Evolutionary conservation across 176 grass and related monocot species (phyloP).

Genomic region (Oryza punctata): DNA sequence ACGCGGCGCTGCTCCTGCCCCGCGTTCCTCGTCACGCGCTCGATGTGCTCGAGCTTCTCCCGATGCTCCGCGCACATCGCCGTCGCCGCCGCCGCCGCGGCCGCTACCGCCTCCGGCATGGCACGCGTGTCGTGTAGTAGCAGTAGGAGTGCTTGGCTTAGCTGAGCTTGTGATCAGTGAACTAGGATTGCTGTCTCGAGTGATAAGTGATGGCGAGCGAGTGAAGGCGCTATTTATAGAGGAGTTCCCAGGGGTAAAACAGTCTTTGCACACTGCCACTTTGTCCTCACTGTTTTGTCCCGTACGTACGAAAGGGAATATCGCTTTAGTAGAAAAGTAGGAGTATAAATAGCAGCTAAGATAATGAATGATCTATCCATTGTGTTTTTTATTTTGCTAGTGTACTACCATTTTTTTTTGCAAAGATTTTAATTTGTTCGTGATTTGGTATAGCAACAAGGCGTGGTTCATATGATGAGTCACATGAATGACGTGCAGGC

Average conservation of each 20-base stretch:
- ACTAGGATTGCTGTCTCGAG: not conserved
- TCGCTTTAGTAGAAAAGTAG: not conserved
- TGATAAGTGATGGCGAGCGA: not conserved
- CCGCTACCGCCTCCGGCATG: constrained; percentile 43
- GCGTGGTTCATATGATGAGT: constrained; percentile 45
- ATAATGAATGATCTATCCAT: not conserved
- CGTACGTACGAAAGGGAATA: constrained; percentile 34
- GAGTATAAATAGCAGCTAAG: not conserved
- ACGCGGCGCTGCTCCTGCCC: constrained; percentile 38
- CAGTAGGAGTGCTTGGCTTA: not conserved
- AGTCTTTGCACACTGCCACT: not conserved
- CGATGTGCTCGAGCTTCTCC: constrained; percentile 54
- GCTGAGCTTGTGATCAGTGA: not conserved
- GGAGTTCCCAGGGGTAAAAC: not conserved
- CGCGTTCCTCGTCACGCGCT: constrained; percentile 43
- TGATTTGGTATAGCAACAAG: not conserved
- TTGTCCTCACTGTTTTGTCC: not conserved
- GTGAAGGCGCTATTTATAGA: constrained; percentile 8
- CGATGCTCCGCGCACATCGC: constrained; percentile 29
- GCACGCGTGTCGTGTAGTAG: not conserved
- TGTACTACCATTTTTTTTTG: not conserved
- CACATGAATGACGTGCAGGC: constrained; percentile 53
- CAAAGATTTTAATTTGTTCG: not conserved
- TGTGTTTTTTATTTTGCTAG: not conserved
- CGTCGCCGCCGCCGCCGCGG: not conserved